A percentile compares a stretch with the other conserved stretches of the same genome.
phyloP scores from a whole-genome alignment of 768 basidiomycete genomes.

The Infundibulicybe gibba region DNA sequence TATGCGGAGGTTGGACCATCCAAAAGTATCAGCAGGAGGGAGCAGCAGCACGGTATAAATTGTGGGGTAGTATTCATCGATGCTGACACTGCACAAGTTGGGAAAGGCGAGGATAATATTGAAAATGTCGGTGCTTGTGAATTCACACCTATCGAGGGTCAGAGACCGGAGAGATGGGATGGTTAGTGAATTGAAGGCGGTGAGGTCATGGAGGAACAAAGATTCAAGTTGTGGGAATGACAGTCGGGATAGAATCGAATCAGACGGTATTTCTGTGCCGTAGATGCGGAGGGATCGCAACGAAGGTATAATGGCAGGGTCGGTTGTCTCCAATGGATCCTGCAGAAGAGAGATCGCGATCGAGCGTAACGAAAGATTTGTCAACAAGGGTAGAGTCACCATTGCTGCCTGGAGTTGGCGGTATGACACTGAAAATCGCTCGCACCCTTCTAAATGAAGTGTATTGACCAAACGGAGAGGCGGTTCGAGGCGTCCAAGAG shows the following conservation, averaged over 20 bases:
- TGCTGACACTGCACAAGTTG: conserved; percentile 22
- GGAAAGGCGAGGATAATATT: conserved; percentile 33
- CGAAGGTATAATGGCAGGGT: conserved; percentile 26
- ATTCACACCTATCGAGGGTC: conserved; percentile 26
- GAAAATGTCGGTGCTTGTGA: conserved; percentile 25
- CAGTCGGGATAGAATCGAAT: conserved; percentile 32
- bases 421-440: conserved; percentile 28
- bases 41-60: conserved; percentile 26
- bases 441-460: conserved; percentile 41
- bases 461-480: conserved; percentile 30
- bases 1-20: conserved; percentile 31
- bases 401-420: conserved; percentile 31
- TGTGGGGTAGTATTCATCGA: conserved; percentile 28
- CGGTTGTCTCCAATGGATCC: conserved; percentile 20
- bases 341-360: conserved; percentile 31
- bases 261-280: conserved; percentile 26
- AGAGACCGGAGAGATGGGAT: conserved; percentile 30
- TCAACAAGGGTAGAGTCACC: conserved; percentile 26
- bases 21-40: conserved; percentile 3
- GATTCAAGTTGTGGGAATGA: conserved; percentile 30
- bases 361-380: conserved; percentile 38
- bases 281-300: conserved; percentile 39
- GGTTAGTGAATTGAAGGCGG: conserved; percentile 26
- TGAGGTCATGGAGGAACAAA: conserved; percentile 29
- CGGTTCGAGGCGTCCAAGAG: conserved; percentile 35